Evolutionary conservation across 2,329 filamentous ascomycete species (phyloP), one percentile per base, ranked within the genome.

Genomic region (Cladosporium sp.): DNA sequence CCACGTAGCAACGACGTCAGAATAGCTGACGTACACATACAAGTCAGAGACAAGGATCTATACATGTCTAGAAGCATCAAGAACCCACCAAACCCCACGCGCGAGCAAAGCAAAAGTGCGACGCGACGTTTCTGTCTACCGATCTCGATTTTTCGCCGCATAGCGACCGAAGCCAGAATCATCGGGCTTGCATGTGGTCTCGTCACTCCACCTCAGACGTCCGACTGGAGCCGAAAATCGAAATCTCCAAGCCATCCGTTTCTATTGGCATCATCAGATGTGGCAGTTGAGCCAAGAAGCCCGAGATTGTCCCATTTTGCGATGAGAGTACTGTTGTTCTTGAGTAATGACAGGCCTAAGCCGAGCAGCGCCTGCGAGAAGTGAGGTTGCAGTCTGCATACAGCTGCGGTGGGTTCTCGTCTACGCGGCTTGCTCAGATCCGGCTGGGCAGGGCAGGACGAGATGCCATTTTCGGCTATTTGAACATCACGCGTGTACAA

Each of bases 111-210:
- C 10, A 30, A n/a, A n/a, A n/a, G n/a, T n/a, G n/a, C n/a, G n/a
- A n/a, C n/a, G n/a, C n/a, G n/a, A n/a, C n/a, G n/a, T n/a, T n/a
- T 34, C 8, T 56, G 30, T 14, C 16, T 43, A 7, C 26, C 49
- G 26, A 53, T 51, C 8, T 61, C 43, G 58, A 53, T 53, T 61
- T 61, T 28, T 61, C 46, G 48, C 59, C 60, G 60, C 53, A 25
- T 63, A 56, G 49, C 49, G 1, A 56, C 60, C 60, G 60, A 63
- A 56, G 51, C 51, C 51, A 54, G 11, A 54, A 28, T 1, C n/a
- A 30, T 25, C 51, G 51, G 51, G 18, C 30, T 54, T 54, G n/a
- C n/a, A n/a, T n/a, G n/a, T n/a, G 16, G 23, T 5, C 2, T 21
- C 5, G 51, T 54, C 26, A 28, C 51, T 57, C 32, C 54, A 39